A percentile compares a stretch with the other conserved stretches of the same genome.
phyloP scores from a whole-genome alignment of 257 asterid genomes.

The Solanum lignicaule region DNA sequence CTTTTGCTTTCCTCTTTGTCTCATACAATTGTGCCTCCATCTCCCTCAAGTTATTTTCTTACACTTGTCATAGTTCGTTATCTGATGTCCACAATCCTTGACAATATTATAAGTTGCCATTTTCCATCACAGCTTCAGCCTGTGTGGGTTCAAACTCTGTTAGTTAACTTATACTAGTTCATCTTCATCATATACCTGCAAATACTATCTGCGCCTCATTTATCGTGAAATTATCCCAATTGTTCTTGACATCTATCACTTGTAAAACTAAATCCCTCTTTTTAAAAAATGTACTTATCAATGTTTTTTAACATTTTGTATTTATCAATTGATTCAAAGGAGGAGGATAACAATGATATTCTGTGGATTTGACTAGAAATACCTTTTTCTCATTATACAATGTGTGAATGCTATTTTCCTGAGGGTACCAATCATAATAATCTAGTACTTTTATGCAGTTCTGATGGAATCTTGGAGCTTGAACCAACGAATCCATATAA shows the following conservation, averaged over 20 bases:
- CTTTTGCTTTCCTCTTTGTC: neutral
- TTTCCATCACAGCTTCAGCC: neutral
- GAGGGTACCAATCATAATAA: neutral
- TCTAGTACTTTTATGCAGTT: slow-evolving; percentile 36
- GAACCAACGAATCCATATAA: slow-evolving; percentile 73
- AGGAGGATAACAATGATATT: neutral
- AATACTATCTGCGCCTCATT: neutral
- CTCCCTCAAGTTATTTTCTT: neutral
- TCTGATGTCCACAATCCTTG: neutral
- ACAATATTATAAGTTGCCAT: neutral
- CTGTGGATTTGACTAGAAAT: neutral
- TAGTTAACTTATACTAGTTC: neutral
- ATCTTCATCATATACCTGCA: neutral
- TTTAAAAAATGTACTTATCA: neutral
- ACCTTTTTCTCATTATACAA: neutral
- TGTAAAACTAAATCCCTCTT: neutral
- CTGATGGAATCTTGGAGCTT: slow-evolving; percentile 59
- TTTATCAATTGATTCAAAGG: neutral
- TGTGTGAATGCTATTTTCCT: neutral
- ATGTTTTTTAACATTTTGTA: neutral
- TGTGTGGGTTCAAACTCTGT: neutral
- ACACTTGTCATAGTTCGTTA: neutral
- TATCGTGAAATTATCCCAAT: neutral
- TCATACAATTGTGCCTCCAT: neutral
- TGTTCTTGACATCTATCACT: neutral